Conservation (phyloP, 345 rosid species). For the Chamaenerion angustifolium region DNA sequence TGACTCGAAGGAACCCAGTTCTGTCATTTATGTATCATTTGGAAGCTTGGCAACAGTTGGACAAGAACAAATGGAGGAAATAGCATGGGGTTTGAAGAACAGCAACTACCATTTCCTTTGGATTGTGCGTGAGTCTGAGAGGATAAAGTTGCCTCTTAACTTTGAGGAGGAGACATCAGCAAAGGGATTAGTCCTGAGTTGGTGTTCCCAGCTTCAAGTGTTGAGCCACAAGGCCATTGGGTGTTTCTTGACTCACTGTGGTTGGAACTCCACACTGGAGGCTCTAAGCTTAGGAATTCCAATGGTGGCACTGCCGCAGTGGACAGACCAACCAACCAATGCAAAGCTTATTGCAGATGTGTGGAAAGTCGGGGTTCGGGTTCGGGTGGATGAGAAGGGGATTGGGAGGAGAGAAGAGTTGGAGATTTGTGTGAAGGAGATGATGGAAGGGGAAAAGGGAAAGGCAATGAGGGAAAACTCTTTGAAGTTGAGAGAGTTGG, state of each 20-base stretch:
- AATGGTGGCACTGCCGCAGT: slow-evolving; percentile 18
- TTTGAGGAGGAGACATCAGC: slow-evolving; percentile 17
- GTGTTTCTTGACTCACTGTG: slow-evolving; percentile 40
- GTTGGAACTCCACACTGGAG: slow-evolving; percentile 31
- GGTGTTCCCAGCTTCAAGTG: slow-evolving; percentile 43
- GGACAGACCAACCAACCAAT: slow-evolving; percentile 12
- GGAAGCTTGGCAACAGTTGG: slow-evolving; percentile 36
- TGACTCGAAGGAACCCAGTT: slow-evolving; percentile 23
- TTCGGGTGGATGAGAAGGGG: slow-evolving; percentile 2
- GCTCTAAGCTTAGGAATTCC: slow-evolving; percentile 14
- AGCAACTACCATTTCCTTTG: slow-evolving; percentile 23
- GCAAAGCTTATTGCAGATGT: slow-evolving; percentile 30
- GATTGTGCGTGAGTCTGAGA: slow-evolving; percentile 50
- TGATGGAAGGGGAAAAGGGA: background rate
- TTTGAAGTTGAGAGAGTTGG: slow-evolving; percentile 1
- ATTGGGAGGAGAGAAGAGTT: background rate
- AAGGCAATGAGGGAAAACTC: background rate
- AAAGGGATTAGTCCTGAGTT: slow-evolving; percentile 31
- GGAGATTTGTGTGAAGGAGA: slow-evolving; percentile 1
- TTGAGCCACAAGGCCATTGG: slow-evolving; percentile 28
- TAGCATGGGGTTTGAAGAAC: slow-evolving; percentile 29
- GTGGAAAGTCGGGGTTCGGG: slow-evolving; percentile 20
- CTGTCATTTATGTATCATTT: slow-evolving; percentile 45
- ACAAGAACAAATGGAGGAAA: slow-evolving; percentile 36
- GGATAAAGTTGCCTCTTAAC: slow-evolving; percentile 19